Evolutionary conservation across 2,329 filamentous ascomycete species (phyloP), one percentile per base, ranked within the genome.

Genomic region (Pseudogymnoascus sp.): DNA sequence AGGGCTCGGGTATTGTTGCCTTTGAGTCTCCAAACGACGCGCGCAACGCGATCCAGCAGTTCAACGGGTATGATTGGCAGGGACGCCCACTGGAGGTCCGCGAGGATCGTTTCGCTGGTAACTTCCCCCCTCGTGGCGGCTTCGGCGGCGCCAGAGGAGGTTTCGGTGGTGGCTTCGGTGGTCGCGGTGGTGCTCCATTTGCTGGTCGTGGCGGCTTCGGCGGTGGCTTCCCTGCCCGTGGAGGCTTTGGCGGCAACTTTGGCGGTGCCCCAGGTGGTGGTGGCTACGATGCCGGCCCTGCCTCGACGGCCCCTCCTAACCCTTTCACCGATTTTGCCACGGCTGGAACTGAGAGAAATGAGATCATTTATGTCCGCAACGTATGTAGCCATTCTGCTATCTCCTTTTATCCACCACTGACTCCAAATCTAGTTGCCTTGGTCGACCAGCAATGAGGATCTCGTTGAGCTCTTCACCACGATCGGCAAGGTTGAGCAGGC

Each of bases 1-100:
- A 97, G 80, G 95, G 95, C 62, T 96, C 95, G 61, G 95, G 95
- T 68, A 96, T 97, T 64, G 95, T 99, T 66, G 92, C 95, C 44
- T 99, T 97, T 74, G 95, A 99, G 75, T 93, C 87, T 64, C 86
- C 92, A 1, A 93, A 97, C 64, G 95, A 99, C 77, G 93, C 95
- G 44, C 91, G 92, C 68, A 96, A 92, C 73, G 95, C 95, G 21
- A 99, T 99, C 68, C 87, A 92, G 73, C 93, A 97, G 70, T 99
- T 97, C 82, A 97, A 97, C 74, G 95, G 95, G 64, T 97, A 96
- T 74, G 95, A 99, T 68, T 99, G 95, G 95, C 93, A 97, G 76
- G 95, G 95, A 10, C 89, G 95, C 64, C 80, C 87, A 61, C 85
- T 99, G 61, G 95, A 99, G 76, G 95, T 99, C 67, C 92, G 95